Base-by-base conservation (phyloP, 83 land plant genomes). In the Diphasiastrum complanatum region DNA sequence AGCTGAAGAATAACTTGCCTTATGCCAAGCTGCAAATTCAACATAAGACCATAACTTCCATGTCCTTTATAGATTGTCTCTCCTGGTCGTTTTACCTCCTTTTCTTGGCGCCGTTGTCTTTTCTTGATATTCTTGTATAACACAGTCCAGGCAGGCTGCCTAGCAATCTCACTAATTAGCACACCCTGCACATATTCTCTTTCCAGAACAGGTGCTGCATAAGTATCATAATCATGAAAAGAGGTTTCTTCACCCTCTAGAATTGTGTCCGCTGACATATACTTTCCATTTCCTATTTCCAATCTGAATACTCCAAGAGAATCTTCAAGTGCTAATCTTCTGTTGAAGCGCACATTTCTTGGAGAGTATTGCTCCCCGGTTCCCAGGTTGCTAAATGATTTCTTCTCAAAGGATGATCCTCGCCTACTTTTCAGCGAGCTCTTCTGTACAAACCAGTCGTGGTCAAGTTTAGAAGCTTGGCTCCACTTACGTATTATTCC, bases 41-140 rank as follows among this genome's bases (percentile, higher is more conserved):
- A 76, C 90, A 82, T 85, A 19, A 82, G 49, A 31, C 79, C 83
- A 38, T 85, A 81, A 57, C 78, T 81, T 72, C 80, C 82, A 52
- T 85, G 85, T 28, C 89, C 89, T 62, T 81, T 81, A 2, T 56
- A 74, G 14, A 82, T 82, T 0, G 76, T 79, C 32, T 73, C 73
- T 5, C 86, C 89, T 2, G 71, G 86, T 23, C 78, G 76, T 72
- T 79, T 79, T 0, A 34, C 64, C 65, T 76, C 85, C 63, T 37
- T 60, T 19, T 41, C n/a, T 45, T 45, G 69, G 24, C 33, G 31
- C 33, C 5, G 28, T 12, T 32, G 47, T 10, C 69, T 40, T 28
- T 53, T 62, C 25, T 23, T 65, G 2, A 37, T 3, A 18, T 19
- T 34, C 30, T 63, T 61, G 1, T 33, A 31, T 5, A 51, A 45